Conservation (phyloP, 139 green algal species). For the Auxenochlorella pyrenoidosa region DNA sequence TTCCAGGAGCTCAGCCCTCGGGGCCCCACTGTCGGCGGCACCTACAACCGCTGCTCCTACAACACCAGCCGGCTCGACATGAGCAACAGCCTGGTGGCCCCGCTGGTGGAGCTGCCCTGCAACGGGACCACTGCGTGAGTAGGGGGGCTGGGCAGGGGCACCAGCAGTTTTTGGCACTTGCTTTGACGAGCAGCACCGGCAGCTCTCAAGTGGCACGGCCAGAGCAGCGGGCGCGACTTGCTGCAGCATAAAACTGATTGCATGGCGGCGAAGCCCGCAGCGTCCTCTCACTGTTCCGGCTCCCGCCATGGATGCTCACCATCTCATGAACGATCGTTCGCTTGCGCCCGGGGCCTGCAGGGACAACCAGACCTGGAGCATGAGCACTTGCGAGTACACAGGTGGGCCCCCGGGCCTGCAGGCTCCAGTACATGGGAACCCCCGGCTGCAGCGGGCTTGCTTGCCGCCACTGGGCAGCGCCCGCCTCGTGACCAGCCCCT, state of each 20-base stretch:
- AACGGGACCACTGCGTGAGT: not conserved
- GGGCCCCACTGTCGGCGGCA: not conserved
- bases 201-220: not conserved
- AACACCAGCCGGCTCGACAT: not conserved
- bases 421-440: no score
- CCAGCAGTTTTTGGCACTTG: no score
- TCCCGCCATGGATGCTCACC: not conserved
- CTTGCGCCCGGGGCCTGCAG: not conserved
- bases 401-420: no score
- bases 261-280: no score
- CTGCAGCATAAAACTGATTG: no score
- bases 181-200: no score
- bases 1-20: not conserved
- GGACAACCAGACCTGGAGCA: not conserved
- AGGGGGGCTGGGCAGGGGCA: no score
- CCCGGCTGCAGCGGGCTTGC: no score
- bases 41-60: not conserved
- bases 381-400: not conserved
- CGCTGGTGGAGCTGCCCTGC: not conserved
- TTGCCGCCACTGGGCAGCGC: no score
- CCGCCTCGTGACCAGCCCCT: no score
- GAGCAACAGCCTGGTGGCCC: not conserved
- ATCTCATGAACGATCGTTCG: no score
- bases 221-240: no score
- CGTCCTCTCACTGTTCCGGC: not conserved